phyloP scores from a whole-genome alignment of 768 basidiomycete genomes.

The Pleurotus tuber-regium region DNA sequence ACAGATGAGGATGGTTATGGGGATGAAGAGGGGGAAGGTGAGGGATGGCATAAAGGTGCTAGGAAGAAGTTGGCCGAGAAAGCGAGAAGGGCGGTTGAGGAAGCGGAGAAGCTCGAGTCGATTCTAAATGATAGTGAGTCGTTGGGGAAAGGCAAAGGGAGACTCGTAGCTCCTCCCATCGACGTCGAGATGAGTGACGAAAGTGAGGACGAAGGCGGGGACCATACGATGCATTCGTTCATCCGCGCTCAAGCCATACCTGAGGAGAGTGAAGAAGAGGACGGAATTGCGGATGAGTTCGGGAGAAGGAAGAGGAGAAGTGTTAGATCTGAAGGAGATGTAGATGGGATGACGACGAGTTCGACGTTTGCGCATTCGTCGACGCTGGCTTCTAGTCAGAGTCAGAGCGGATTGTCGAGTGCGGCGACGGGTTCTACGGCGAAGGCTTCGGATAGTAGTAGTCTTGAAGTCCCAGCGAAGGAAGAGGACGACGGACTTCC shows the following conservation, averaged over 20 bases:
- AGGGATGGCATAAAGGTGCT: constrained; percentile 65
- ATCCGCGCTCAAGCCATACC: constrained; percentile 2
- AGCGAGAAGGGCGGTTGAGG: constrained; percentile 61
- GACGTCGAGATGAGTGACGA: constrained; percentile 78
- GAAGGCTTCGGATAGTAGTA: constrained; percentile 16
- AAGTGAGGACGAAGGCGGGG: constrained; percentile 62
- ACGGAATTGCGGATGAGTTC: constrained; percentile 49
- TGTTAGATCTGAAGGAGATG: constrained; percentile 20
- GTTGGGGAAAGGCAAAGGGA: constrained; percentile 21
- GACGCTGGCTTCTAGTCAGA: neutral
- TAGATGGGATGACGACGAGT: too few relatives aligned
- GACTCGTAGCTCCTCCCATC: constrained; percentile 54
- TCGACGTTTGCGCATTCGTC: constrained; percentile 7
- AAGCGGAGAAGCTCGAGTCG: constrained; percentile 47
- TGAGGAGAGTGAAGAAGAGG: constrained; percentile 45
- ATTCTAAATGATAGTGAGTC: constrained; percentile 29
- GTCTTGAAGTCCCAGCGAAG: constrained; percentile 22
- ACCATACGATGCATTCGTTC: constrained; percentile 35
- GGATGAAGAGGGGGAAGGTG: constrained; percentile 36
- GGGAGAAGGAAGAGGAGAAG: constrained; percentile 20
- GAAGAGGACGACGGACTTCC: constrained; percentile 21
- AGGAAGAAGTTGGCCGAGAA: constrained; percentile 68
- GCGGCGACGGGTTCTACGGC: constrained; percentile 7
- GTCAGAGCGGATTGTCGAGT: neutral
- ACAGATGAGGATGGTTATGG: constrained; percentile 44